Percentiles rank a stretch among this genome's conserved stretches.
These are phyloP conservation scores for Drosera spatulata DNA, from an alignment of 179 eudicot genomes.

Conservation along the genomic window DNA sequence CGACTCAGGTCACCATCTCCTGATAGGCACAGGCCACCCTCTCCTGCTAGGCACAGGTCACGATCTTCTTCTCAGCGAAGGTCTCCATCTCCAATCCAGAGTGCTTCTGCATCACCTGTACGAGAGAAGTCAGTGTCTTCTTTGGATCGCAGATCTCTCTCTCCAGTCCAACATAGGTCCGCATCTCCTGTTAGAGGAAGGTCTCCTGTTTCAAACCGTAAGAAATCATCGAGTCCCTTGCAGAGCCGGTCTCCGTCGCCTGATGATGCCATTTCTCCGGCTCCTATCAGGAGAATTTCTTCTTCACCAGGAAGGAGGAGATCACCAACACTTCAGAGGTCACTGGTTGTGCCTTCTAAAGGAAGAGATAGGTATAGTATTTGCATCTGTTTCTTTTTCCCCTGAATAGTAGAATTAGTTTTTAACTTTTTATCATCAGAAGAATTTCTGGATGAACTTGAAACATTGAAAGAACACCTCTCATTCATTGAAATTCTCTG, in stretches of 20 bases:
- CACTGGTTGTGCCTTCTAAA: constrained; percentile 33
- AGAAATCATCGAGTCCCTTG: constrained; percentile 30
- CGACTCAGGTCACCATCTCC: constrained; percentile 11
- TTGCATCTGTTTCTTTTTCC: background rate
- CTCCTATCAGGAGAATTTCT: constrained; percentile 31
- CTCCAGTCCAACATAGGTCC: constrained; percentile 11
- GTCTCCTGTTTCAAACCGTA: constrained; percentile 32
- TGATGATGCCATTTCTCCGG: constrained; percentile 33
- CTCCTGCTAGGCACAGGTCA: constrained; percentile 16
- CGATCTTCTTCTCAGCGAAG: constrained; percentile 24
- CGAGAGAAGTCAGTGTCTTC: background rate
- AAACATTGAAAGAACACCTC: constrained; percentile 16
- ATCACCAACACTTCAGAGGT: constrained; percentile 34
- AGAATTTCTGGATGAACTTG: constrained; percentile 10
- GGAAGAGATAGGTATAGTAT: constrained; percentile 41
- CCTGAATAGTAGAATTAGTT: too few species aligned
- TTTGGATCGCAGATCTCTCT: constrained; percentile 13
- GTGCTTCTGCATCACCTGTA: constrained; percentile 8
- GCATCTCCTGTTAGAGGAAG: constrained; percentile 16
- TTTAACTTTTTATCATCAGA: background rate
- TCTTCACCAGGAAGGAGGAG: constrained; percentile 28
- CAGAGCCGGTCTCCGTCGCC: constrained; percentile 38
- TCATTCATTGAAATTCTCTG: constrained; percentile 22
- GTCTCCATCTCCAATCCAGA: constrained; percentile 14
- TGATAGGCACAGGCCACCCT: constrained; percentile 23